phyloP scores from a whole-genome alignment of 345 rosid genomes.

The Populus davidiana region DNA sequence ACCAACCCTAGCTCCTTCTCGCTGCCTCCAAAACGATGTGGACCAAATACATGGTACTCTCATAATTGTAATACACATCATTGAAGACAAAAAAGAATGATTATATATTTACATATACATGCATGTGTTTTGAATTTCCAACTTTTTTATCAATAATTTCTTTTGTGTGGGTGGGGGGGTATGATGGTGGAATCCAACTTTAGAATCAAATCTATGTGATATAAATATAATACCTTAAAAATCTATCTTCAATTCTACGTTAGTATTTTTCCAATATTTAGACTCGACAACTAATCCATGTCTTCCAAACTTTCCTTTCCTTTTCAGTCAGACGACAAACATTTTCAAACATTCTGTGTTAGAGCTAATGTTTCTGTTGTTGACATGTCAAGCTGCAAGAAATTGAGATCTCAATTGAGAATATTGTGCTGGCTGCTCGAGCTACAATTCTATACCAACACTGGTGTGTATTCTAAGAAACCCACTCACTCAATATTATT shows the following conservation, averaged over 20 bases:
- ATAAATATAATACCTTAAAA: neutral
- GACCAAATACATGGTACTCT: neutral
- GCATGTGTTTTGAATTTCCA: slow-evolving; percentile 13
- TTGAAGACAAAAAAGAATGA: neutral
- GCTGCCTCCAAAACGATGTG: too few relatives aligned
- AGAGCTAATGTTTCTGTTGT: too few relatives aligned
- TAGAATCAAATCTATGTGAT: neutral
- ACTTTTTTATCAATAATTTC: neutral
- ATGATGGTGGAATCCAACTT: slow-evolving; percentile 17
- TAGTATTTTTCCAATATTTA: neutral
- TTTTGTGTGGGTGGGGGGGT: neutral
- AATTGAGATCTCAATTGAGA: too few relatives aligned
- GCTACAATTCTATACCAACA: too few relatives aligned
- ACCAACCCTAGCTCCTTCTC: neutral
- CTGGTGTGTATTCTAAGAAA: too few relatives aligned
- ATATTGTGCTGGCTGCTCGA: too few relatives aligned
- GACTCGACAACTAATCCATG: neutral
- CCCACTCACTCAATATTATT: too few relatives aligned
- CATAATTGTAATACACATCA: neutral
- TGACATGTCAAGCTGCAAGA: too few relatives aligned
- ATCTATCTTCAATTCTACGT: slow-evolving; percentile 5
- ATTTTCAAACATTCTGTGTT: too few relatives aligned
- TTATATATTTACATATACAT: neutral
- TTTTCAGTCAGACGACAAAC: too few relatives aligned
- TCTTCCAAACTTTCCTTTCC: too few relatives aligned